phyloP scores from a whole-genome alignment of 2,329 filamentous ascomycete genomes.

The Claviceps sp. region DNA sequence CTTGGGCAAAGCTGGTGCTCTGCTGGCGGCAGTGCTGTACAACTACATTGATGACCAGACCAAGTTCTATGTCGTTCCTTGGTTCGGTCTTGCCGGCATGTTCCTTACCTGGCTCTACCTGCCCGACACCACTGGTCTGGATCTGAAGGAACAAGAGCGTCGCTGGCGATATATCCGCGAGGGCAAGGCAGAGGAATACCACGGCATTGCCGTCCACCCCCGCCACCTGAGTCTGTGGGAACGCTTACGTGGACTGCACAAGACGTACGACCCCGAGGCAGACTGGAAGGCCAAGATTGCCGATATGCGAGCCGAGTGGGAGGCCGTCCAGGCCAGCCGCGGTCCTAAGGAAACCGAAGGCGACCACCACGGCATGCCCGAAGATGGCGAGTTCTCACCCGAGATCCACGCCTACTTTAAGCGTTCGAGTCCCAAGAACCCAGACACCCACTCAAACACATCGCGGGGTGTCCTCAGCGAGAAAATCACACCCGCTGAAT shows the following conservation, averaged over 20 bases:
- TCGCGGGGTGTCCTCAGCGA: slow-evolving; percentile 15
- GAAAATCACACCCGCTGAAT: slow-evolving; percentile 12
- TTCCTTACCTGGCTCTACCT: slow-evolving; percentile 74
- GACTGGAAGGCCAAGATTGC: slow-evolving; percentile 77
- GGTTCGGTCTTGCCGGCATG: slow-evolving; percentile 85
- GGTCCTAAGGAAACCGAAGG: slow-evolving; percentile 35
- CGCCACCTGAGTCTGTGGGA: slow-evolving; percentile 84
- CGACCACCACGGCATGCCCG: slow-evolving; percentile 20
- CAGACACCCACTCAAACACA: not conserved
- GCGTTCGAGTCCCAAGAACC: slow-evolving; percentile 21
- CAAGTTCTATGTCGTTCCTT: slow-evolving; percentile 87
- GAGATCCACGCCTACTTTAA: slow-evolving; percentile 44
- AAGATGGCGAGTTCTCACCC: slow-evolving; percentile 37
- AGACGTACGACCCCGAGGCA: slow-evolving; percentile 67
- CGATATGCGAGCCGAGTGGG: slow-evolving; percentile 61
- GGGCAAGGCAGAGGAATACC: slow-evolving; percentile 70
- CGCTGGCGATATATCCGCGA: slow-evolving; percentile 78
- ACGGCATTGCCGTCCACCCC: slow-evolving; percentile 84
- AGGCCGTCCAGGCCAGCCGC: slow-evolving; percentile 32
- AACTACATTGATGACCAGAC: slow-evolving; percentile 80
- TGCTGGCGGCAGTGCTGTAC: slow-evolving; percentile 79
- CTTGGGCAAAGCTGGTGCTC: slow-evolving; percentile 75
- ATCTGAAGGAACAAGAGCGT: slow-evolving; percentile 93
- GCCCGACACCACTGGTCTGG: slow-evolving; percentile 91
- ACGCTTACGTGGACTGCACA: slow-evolving; percentile 62